These are phyloP conservation scores for Leishmania braziliensis DNA, from an alignment of 208 protist genomes.

Conservation along the genomic window DNA sequence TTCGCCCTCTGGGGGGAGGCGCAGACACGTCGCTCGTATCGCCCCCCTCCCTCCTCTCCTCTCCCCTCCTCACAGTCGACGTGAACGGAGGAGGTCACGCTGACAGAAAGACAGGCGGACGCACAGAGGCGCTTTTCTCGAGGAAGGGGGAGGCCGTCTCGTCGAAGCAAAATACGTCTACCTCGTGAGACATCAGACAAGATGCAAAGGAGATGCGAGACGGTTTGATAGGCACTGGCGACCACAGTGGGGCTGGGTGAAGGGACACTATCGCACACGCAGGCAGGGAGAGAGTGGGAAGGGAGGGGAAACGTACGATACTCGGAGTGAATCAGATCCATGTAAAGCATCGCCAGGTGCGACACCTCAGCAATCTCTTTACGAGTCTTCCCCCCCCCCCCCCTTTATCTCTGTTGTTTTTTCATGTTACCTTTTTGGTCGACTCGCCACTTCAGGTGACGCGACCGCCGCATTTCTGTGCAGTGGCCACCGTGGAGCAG, in stretches of 20 bases:
- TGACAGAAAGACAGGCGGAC: not conserved
- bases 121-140: not conserved
- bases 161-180: not conserved
- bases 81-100: not conserved
- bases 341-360: not conserved
- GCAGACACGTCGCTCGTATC: not conserved
- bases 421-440: not conserved
- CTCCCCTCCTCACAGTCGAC: not conserved
- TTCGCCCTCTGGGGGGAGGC: not conserved
- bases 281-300: not conserved
- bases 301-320: not conserved
- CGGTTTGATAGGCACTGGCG: not conserved
- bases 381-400: not conserved
- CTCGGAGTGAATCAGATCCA: not conserved
- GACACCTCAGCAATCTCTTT: not conserved
- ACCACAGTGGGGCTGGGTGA: not conserved
- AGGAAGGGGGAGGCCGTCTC: not conserved
- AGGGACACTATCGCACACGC: not conserved
- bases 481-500: not conserved
- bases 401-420: not conserved
- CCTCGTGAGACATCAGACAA: not conserved
- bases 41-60: not conserved
- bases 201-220: not conserved
- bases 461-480: not conserved
- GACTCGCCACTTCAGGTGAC: not conserved